These are phyloP conservation scores for Colletotrichum salicis DNA, from an alignment of 2,329 filamentous ascomycete genomes.

Conservation along the genomic window DNA sequence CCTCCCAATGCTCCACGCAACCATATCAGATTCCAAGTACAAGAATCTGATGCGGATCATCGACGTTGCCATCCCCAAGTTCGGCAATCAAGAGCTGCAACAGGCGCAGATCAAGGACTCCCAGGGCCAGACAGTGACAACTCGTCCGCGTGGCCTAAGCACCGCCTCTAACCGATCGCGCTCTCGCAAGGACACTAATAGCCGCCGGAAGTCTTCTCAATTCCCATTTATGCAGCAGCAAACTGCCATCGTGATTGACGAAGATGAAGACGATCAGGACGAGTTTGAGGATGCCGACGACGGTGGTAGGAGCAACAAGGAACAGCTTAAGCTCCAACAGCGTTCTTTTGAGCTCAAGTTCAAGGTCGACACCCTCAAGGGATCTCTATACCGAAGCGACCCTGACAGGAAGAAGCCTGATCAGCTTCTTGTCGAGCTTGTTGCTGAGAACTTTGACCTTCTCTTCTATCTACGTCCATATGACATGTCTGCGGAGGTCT, in stretches of 20 bases:
- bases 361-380: conserved; percentile 91
- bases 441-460: conserved; percentile 88
- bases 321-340: conserved; percentile 80
- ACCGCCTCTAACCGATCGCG: conserved; percentile 57
- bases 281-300: conserved; percentile 73
- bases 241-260: conserved; percentile 82
- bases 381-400: conserved; percentile 89
- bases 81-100: conserved; percentile 59
- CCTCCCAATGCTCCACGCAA: conserved; percentile 89
- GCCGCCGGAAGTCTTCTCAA: conserved; percentile 72
- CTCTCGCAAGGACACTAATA: conserved; percentile 54
- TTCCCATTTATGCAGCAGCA: conserved; percentile 79
- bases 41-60: conserved; percentile 97
- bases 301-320: conserved; percentile 61
- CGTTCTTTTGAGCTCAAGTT: conserved; percentile 97
- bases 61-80: conserved; percentile 91
- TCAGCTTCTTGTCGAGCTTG: conserved; percentile 85
- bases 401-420: conserved; percentile 80
- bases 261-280: conserved; percentile 75
- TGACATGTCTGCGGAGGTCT: conserved; percentile 93
- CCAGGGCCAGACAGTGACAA: conserved; percentile 39
- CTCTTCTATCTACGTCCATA: conserved; percentile 89
- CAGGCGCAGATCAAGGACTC: conserved; percentile 36
- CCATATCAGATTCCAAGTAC: conserved; percentile 94
- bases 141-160: conserved; percentile 58